A percentile compares a stretch with the other conserved stretches of the same genome.
phyloP scores from a whole-genome alignment of 2,329 filamentous ascomycete species.

The Chaetomium sp. region DNA sequence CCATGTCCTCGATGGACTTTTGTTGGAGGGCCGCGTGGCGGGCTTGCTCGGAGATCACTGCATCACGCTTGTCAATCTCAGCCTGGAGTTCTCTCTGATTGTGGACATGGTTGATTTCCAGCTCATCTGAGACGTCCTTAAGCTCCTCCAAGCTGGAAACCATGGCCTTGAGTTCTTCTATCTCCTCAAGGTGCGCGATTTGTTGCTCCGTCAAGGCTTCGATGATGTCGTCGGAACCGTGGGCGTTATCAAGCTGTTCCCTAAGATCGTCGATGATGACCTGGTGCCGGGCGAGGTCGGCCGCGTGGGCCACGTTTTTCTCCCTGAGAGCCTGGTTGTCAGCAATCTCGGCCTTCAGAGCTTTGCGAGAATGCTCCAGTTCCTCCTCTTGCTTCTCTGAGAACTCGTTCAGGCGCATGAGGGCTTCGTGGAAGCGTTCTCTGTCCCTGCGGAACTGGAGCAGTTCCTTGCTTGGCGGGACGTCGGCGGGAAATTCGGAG shows the following conservation, averaged over 20 bases:
- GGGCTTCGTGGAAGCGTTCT: constrained; percentile 76
- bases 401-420: constrained; percentile 78
- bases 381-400: constrained; percentile 80
- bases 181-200: constrained; percentile 71
- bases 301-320: constrained; percentile 62
- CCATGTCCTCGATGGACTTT: constrained; percentile 74
- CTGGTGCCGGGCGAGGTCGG: constrained; percentile 67
- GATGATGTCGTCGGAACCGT: constrained; percentile 88
- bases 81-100: constrained; percentile 92
- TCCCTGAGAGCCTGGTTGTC: constrained; percentile 62
- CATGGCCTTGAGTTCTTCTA: constrained; percentile 72
- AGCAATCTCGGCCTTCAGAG: constrained; percentile 65
- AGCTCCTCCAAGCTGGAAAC: constrained; percentile 84
- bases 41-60: constrained; percentile 73
- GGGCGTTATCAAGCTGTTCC: constrained; percentile 82
- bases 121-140: constrained; percentile 89
- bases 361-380: constrained; percentile 65
- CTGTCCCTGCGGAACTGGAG: constrained; percentile 88
- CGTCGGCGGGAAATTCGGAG: constrained; percentile 80
- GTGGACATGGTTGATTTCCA: constrained; percentile 88
- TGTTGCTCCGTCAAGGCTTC: constrained; percentile 87
- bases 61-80: constrained; percentile 84
- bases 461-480: constrained; percentile 80
- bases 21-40: constrained; percentile 70
- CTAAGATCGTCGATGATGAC: constrained; percentile 75